Conservation (phyloP, 257 asterid species). For the Solanum raphanifolium region DNA sequence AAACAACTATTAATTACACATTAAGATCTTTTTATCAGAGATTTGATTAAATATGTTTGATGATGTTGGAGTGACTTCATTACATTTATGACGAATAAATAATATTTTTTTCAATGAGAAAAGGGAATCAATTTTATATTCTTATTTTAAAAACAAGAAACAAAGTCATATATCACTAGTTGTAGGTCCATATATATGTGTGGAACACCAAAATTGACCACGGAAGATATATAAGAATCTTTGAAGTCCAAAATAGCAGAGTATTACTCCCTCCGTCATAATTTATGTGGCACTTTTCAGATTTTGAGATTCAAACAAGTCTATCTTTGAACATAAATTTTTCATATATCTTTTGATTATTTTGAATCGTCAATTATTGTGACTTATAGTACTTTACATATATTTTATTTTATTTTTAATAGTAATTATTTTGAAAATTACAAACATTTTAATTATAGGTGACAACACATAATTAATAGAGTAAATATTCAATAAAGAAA, state of each 20-base stretch:
- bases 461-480: neutral
- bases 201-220: constrained; percentile 1
- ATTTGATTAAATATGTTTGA: neutral
- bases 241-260: neutral
- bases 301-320: no score
- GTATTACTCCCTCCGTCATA: no score
- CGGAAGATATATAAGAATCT: neutral
- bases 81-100: neutral
- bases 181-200: neutral
- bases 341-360: no score
- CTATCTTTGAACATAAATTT: rapidly evolving
- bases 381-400: no score
- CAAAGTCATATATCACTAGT: neutral
- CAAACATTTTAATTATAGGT: no score
- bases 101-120: neutral
- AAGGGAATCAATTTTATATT: neutral
- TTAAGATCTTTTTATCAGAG: neutral
- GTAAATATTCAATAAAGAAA: no score
- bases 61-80: neutral
- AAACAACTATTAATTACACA: neutral
- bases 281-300: no score
- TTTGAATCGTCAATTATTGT: no score
- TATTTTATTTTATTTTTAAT: no score
- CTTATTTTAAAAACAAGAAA: neutral
- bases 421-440: neutral